phyloP scores from a whole-genome alignment of 2,329 filamentous ascomycete species.

The Arachnomyces sp. region DNA sequence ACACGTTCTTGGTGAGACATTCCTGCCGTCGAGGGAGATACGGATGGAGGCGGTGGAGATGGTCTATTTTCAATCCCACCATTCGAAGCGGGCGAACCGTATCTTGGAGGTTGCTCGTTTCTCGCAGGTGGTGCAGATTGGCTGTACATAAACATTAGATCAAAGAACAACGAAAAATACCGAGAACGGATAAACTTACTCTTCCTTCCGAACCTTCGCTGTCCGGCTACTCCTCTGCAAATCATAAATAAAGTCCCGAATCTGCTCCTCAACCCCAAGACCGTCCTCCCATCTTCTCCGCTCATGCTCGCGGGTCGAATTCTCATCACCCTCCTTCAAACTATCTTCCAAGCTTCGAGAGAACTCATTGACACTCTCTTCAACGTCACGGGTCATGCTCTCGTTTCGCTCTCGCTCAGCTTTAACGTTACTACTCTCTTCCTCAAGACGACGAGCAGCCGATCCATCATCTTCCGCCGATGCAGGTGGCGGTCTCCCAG shows the following conservation, averaged over 20 bases:
- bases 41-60: constrained; percentile 36
- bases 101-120: constrained; percentile 44
- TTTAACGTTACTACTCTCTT: constrained; percentile 72
- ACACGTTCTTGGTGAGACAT: constrained; percentile 89
- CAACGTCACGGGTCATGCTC: constrained; percentile 91
- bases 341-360: constrained; percentile 74
- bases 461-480: constrained; percentile 62
- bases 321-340: constrained; percentile 71
- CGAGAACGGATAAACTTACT: constrained; percentile 32
- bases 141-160: constrained; percentile 5
- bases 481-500: constrained; percentile 69
- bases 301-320: constrained; percentile 77
- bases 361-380: constrained; percentile 90
- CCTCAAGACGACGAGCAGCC: constrained; percentile 76
- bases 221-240: constrained; percentile 78
- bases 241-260: constrained; percentile 97
- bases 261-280: constrained; percentile 89
- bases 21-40: constrained; percentile 59
- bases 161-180: background rate
- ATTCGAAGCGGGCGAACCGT: constrained; percentile 48
- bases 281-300: constrained; percentile 91
- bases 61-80: constrained; percentile 26
- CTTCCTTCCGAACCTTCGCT: constrained; percentile 58
- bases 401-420: constrained; percentile 91
- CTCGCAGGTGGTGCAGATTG: constrained; percentile 26